Base-by-base conservation (phyloP, 306 rosid genomes). In the Lablab purpureus region DNA sequence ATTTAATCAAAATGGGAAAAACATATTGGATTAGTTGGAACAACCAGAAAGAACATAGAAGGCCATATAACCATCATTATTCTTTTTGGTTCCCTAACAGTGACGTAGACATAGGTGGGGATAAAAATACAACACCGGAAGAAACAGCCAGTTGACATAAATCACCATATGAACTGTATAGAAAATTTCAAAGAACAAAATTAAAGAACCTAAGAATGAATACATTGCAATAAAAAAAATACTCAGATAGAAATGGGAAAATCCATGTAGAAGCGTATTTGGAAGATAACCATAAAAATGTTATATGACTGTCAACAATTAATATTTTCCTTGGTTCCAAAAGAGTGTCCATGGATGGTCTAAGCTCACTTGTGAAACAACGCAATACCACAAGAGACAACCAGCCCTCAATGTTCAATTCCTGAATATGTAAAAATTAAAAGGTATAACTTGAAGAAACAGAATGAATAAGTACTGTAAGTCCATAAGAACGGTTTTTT, bases 221-320 rank as follows among this genome's bases (percentile, higher is more conserved):
- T 12, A 14, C 27, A 23, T 15, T 25, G 46, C 71, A 73, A 71
- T 19, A 37, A 51, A 32, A 75, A 36, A 27, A 23, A 14, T 10
- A 28, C 72, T 30, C 13, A 6, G 60, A 62, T 46, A n/a, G 50
- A 60, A 82, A 50, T 50, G 19, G 23, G 21, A 30, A 71, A 70
- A 32, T 27, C 70, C 68, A 66, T 22, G 30, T 67, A 34, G 28
- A 75, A 74, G 47, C 65, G 32, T 65, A 21, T 9, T 25, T 25
- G 28, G 55, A 51, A 51, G 81, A 59, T 5, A 66, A 67, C 56
- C 52, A 72, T 73, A 64, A 83, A 30, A 83, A 30, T 75, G 43
- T 19, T 63, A 28, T 40, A 63, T 36, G 36, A 41, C 34, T 17
- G 22, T 25, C 11, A 47, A 60, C 18, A 15, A 21, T 40, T 47